Conservation (phyloP, 2,329 filamentous ascomycete species). For the Sporothrix variecibatus region DNA sequence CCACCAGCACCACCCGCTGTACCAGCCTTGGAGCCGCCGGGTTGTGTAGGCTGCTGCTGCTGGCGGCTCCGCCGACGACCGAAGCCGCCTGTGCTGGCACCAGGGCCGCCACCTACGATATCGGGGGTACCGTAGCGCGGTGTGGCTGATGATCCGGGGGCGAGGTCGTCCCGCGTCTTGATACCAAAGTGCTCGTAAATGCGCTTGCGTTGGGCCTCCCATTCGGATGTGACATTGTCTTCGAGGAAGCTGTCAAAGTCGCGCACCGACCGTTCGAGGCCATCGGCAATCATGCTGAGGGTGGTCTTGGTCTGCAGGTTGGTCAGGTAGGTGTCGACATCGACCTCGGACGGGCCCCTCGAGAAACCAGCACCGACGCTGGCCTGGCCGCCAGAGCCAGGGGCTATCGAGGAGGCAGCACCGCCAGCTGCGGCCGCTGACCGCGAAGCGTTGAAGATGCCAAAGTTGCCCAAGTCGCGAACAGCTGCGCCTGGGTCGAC, state of each 20-base stretch:
- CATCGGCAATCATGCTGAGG: constrained; percentile 86
- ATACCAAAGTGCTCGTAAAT: constrained; percentile 98
- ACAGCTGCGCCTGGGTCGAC: constrained; percentile 85
- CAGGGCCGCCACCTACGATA: constrained; percentile 30
- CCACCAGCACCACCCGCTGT: constrained; percentile 41
- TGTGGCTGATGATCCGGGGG: constrained; percentile 27
- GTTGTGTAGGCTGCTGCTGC: constrained; percentile 35
- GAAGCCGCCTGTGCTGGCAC: constrained; percentile 57
- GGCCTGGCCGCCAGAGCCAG: neutral
- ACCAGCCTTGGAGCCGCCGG: constrained; percentile 30
- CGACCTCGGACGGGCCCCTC: constrained; percentile 53
- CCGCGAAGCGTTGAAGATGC: constrained; percentile 44
- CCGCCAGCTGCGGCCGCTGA: constrained; percentile 33
- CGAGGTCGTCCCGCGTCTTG: constrained; percentile 56
- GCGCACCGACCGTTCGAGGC: constrained; percentile 81
- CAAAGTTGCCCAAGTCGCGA: constrained; percentile 82
- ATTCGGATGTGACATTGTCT: constrained; percentile 92
- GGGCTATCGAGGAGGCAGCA: neutral
- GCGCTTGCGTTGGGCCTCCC: constrained; percentile 87
- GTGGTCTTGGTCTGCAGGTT: constrained; percentile 90
- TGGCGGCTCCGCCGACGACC: constrained; percentile 52
- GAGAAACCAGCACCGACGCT: neutral
- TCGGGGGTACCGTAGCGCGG: constrained; percentile 29
- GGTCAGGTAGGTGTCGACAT: constrained; percentile 77
- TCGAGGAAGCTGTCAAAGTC: constrained; percentile 95